Conservation (phyloP, 176 grass and related monocot species). For the Poa annua region DNA sequence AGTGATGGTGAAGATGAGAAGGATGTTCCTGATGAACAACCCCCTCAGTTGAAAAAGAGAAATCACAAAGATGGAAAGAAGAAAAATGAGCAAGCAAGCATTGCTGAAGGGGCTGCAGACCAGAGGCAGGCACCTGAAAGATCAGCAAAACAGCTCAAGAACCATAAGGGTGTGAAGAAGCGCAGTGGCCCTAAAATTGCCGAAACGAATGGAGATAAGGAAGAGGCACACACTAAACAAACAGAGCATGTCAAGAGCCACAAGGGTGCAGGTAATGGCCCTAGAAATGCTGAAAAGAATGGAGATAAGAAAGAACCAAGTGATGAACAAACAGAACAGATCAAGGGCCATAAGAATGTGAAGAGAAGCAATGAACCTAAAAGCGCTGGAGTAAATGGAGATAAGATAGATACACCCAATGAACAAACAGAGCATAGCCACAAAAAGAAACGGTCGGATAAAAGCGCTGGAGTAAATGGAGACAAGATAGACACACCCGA, state of each 20-base stretch:
- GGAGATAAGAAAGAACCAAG: constrained; percentile 14
- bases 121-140: constrained; percentile 37
- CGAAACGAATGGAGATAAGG: constrained; percentile 3
- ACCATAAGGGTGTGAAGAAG: constrained; percentile 31
- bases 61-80: constrained; percentile 50
- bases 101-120: constrained; percentile 4
- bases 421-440: constrained; percentile 33
- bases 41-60: constrained; percentile 37
- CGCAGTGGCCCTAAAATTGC: constrained; percentile 28
- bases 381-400: constrained; percentile 18
- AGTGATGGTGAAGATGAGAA: constrained; percentile 42
- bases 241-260: constrained; percentile 11
- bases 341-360: constrained; percentile 20
- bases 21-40: constrained; percentile 32
- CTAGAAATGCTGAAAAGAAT: constrained; percentile 19
- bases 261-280: constrained; percentile 29
- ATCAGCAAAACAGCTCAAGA: constrained; percentile 35
- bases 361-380: constrained; percentile 33
- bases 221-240: constrained; percentile 1
- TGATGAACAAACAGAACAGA: not conserved
- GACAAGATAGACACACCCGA: constrained; percentile 10
- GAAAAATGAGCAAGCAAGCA: constrained; percentile 2
- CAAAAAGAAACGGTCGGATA: constrained; percentile 30
- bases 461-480: constrained; percentile 11
- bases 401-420: not conserved